Base-by-base conservation (phyloP, 2,329 filamentous ascomycete genomes). In the Periconia sp. region DNA sequence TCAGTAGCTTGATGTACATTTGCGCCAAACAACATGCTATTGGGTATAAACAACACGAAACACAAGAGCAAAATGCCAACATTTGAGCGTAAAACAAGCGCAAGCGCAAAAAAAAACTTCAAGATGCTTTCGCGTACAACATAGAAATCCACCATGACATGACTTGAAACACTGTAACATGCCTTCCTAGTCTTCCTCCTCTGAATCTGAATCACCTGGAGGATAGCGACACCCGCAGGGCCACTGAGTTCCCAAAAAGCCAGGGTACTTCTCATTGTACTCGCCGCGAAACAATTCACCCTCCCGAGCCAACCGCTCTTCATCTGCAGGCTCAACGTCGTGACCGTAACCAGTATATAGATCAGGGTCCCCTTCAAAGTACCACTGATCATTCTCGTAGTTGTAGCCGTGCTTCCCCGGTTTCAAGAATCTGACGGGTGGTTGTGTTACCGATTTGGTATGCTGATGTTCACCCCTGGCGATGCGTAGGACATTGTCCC, bases 351-450 rank as follows among this genome's bases (percentile, higher is more conserved):
- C 68, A 1, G 61, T 65, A 2, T 13, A 18, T 2, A 60, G 51
- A 43, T 62, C 59, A 5, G 46, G 41, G 19, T 69, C 65, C 13
- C 42, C 23, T 7, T 53, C 45, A 1, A 60, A 69, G 11, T 15
- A 17, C 56, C 51, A 53, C 5, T n/a, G 6, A 18, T 49, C 45
- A 11, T 45, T 49, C 9, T 50, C 49, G 27, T 52, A 45, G 19
- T 64, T 58, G 6, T 55, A 65, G 3, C 68, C 65, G 43, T 70
- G 68, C 3, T 15, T 46, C 6, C 66, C 65, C 7, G 53, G 13
- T 33, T 68, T 67, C 8, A 65, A 49, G 43, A 58, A 69, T 1
- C 57, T 54, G 9, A 31, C 33, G 18, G 41, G 40, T 40, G 47
- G 13, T 17, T 23, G n/a, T n/a, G n/a, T 3, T 14, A 15, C 10